Percentiles rank a stretch among this genome's conserved stretches.
phyloP scores from a whole-genome alignment of 305 asterid genomes.

The Caryopteris hybrid region DNA sequence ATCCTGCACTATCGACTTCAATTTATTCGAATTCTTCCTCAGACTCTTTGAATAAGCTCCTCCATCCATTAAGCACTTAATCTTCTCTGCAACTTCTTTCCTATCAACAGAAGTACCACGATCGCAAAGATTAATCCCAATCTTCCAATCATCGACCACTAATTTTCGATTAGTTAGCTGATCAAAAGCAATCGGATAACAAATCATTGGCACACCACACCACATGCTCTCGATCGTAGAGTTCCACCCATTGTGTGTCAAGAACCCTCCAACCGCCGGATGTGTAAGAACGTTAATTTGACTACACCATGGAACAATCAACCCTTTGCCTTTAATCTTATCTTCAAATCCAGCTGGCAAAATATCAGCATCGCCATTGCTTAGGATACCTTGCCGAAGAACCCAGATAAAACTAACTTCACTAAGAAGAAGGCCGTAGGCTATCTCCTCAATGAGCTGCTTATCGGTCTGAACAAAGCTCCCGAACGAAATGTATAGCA shows the following conservation, averaged over 20 bases:
- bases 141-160: constrained; percentile 50
- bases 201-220: constrained; percentile 39
- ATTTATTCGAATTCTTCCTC: background rate
- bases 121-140: constrained; percentile 41
- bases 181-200: constrained; percentile 40
- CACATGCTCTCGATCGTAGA: constrained; percentile 45
- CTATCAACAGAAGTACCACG: constrained; percentile 3
- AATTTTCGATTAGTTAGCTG: constrained; percentile 48
- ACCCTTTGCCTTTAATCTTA: constrained; percentile 19
- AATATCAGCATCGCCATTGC: constrained; percentile 22
- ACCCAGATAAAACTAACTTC: constrained; percentile 51
- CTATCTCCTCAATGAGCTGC: constrained; percentile 36
- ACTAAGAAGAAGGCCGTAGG: constrained; percentile 48
- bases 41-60: background rate
- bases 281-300: constrained; percentile 38
- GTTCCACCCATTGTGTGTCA: constrained; percentile 52
- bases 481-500: constrained; percentile 58
- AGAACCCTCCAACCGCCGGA: constrained; percentile 40
- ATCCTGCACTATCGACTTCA: background rate
- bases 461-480: constrained; percentile 39
- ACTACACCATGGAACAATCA: constrained; percentile 47
- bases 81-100: constrained; percentile 32
- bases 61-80: constrained; percentile 26
- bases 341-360: constrained; percentile 34
- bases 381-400: constrained; percentile 40